Evolutionary conservation across 1,284 basidiomycete genomes (phyloP).

Genomic region (Cronartium quercuum): DNA sequence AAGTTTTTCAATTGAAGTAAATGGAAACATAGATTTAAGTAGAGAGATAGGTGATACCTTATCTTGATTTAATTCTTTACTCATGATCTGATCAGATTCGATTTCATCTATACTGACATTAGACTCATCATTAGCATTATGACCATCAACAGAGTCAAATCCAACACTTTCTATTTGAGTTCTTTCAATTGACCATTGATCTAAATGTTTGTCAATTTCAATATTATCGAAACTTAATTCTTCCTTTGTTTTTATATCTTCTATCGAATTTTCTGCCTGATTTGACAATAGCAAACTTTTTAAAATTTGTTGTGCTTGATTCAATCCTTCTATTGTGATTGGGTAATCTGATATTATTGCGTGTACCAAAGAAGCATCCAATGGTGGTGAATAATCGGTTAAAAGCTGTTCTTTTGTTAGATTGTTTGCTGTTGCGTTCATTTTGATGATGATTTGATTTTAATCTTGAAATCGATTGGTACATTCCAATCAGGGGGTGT

Average conservation of each 20-base stretch:
- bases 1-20: not conserved
- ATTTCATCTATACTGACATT: not conserved
- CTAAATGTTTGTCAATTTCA: not conserved
- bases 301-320: not conserved
- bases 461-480: not conserved
- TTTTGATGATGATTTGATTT: not conserved
- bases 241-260: not conserved
- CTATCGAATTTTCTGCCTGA: not conserved
- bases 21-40: not conserved
- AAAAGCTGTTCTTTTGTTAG: not conserved
- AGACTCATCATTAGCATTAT: too few species aligned
- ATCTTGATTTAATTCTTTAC: not conserved
- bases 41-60: not conserved
- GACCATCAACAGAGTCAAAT: too few species aligned
- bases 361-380: conserved; percentile 6
- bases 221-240: not conserved
- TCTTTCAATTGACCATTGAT: not conserved
- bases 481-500: not conserved
- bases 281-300: not conserved
- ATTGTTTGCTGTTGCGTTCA: not conserved
- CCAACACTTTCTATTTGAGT: not conserved
- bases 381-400: conserved; percentile 1
- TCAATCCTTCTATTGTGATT: not conserved
- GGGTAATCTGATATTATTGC: conserved; percentile 16
- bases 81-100: not conserved